These are phyloP conservation scores for Martiniozyma abietophila DNA, from an alignment of 805 yeast genomes.

Conservation along the genomic window DNA sequence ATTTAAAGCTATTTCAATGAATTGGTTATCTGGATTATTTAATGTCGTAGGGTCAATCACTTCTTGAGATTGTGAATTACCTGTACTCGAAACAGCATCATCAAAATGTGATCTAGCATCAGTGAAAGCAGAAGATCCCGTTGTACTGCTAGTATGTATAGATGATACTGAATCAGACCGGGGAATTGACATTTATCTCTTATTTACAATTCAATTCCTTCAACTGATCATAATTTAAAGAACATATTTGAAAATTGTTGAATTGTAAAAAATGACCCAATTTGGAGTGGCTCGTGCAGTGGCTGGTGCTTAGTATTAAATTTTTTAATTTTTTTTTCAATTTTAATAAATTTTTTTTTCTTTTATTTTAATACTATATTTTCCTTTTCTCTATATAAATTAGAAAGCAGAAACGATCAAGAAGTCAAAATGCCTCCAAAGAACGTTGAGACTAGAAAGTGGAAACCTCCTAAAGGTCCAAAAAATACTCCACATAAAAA, in stretches of 20 bases:
- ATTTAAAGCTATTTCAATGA: background rate
- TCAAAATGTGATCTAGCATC: conserved; percentile 13
- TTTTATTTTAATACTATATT: background rate
- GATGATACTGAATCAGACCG: conserved; percentile 10
- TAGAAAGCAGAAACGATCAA: background rate
- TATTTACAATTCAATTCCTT: background rate
- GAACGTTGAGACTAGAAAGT: conserved; percentile 45
- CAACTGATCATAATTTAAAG: background rate
- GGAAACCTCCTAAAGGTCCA: conserved; percentile 90
- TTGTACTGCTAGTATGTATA: conserved; percentile 11
- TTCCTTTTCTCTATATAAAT: background rate
- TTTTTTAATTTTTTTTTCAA: background rate
- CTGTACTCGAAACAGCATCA: conserved; percentile 1
- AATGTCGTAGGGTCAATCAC: conserved; percentile 1
- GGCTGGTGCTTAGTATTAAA: background rate
- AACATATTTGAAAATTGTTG: too few species aligned
- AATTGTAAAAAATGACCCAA: too few species aligned
- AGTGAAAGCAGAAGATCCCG: conserved; percentile 13
- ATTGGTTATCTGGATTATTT: background rate
- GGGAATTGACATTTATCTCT: conserved; percentile 3
- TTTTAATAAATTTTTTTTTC: background rate
- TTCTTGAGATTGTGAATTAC: conserved; percentile 2
- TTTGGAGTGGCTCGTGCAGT: background rate
- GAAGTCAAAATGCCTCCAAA: conserved; percentile 14
- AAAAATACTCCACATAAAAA: conserved; percentile 80